Evolutionary conservation across 441 rosid species (phyloP), one percentile per base, ranked within the genome.

Genomic region (Daphne laureola): DNA sequence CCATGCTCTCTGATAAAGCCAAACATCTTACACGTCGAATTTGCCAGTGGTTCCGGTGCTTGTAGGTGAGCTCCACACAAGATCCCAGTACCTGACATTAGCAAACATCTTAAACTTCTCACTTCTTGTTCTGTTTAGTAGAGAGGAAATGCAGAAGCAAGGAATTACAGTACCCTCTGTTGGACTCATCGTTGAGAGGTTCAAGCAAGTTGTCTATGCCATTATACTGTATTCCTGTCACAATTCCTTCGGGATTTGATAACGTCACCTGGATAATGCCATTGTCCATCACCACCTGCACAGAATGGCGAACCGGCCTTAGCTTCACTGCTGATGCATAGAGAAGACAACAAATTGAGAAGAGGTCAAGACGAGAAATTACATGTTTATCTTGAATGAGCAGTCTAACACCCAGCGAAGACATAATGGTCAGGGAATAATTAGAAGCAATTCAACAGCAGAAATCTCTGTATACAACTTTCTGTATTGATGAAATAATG

Each of bases 191-290:
- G 45, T 81, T 84, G 17, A 67, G 67, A 69, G 85, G 81, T 74
- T 89, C 98, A 6, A 92, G 96, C 87, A 89, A 73, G 73, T 92
- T 92, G 67, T 81, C 87, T 8, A 87, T 71, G 67, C 81, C 88
- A 55, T 72, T 71, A 51, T 80, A 92, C 47, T 67, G 81, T 15
- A 91, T 73, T 38, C 89, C 84, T 0, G 79, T 81, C 18, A 84
- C 84, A 9, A 75, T 77, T 21, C 86, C 91, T 2, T 59, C 83
- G 4, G 91, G 91, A 49, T 75, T 75, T 0, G 84, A 73, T 21
- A 84, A 61, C 1, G 82, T 79, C 35, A 84, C 76, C 56, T 73
- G 73, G 16, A 83, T 68, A 12, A 79, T 58, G 55, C 91, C 87
- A 59, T 84, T 84, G 52, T 79, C 91, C 75, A 84, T 57, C 64